Conservation (phyloP, 169 alveolate genomes). For the Plasmodium coatneyi region DNA sequence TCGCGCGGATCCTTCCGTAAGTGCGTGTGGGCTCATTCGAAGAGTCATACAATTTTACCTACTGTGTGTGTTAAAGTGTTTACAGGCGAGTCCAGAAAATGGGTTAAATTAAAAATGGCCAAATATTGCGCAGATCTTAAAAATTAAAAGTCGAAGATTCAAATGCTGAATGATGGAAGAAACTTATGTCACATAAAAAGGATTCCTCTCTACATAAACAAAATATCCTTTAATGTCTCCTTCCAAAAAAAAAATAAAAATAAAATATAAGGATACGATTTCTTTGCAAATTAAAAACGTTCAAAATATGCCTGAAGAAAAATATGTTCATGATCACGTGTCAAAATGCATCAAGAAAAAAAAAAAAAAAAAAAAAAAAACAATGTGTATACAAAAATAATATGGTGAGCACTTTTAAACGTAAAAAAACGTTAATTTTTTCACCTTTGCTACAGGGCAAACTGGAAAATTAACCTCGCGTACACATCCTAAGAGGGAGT, state of each 20-base stretch:
- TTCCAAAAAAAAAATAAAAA: background rate
- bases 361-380: background rate
- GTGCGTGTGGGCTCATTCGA: background rate
- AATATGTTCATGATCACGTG: background rate
- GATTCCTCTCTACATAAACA: background rate
- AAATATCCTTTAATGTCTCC: background rate
- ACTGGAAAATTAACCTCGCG: background rate
- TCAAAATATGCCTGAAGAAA: background rate
- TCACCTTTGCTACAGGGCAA: background rate
- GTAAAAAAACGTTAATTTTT: background rate
- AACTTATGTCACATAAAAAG: background rate
- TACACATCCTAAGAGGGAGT: background rate
- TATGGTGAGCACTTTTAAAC: background rate
- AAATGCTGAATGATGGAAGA: background rate
- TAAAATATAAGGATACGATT: background rate
- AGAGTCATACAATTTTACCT: background rate
- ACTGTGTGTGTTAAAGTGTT: background rate
- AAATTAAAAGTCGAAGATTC: background rate
- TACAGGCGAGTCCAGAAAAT: background rate
- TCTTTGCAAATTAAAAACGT: background rate
- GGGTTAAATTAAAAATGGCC: background rate
- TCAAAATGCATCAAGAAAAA: background rate
- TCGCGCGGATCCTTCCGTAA: background rate
- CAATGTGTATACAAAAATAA: background rate
- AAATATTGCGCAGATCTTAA: background rate